Conservation (phyloP, 1,139 yeast species). For the Wickerhamomyces sp. region DNA sequence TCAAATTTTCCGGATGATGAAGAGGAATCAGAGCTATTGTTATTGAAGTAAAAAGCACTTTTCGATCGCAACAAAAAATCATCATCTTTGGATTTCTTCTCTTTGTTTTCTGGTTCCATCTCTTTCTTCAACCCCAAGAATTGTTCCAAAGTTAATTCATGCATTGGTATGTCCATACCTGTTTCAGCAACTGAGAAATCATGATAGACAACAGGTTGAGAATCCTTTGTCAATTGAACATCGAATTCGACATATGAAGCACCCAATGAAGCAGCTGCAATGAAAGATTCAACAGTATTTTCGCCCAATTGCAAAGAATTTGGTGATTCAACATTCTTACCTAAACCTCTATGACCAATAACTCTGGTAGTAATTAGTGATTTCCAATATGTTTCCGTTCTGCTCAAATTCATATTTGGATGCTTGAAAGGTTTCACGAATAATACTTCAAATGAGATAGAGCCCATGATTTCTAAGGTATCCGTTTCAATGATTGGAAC, state of each 20-base stretch:
- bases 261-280: slow-evolving; percentile 95
- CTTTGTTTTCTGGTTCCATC: slow-evolving; percentile 10
- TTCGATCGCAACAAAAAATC: slow-evolving; percentile 18
- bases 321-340: slow-evolving; percentile 69
- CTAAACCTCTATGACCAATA: slow-evolving; percentile 95
- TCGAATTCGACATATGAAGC: slow-evolving; percentile 93
- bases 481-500: slow-evolving; percentile 75
- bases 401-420: slow-evolving; percentile 58
- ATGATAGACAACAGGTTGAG: slow-evolving; percentile 89
- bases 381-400: slow-evolving; percentile 89
- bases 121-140: slow-evolving; percentile 59
- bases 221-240: slow-evolving; percentile 93
- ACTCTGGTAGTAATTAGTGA: slow-evolving; percentile 84
- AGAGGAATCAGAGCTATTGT: slow-evolving; percentile 5
- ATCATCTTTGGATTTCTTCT: slow-evolving; percentile 10
- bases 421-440: slow-evolving; percentile 72
- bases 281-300: slow-evolving; percentile 90
- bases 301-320: slow-evolving; percentile 91
- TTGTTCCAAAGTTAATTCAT: slow-evolving; percentile 83
- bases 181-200: slow-evolving; percentile 94
- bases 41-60: slow-evolving; percentile 19
- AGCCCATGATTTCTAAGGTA: slow-evolving; percentile 73
- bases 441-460: slow-evolving; percentile 68
- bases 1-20: slow-evolving; percentile 31
- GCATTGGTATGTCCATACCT: slow-evolving; percentile 97